Evolutionary conservation across 805 yeast species (phyloP), one percentile per base, ranked within the genome.

Genomic region (Torulaspora maleeae): DNA sequence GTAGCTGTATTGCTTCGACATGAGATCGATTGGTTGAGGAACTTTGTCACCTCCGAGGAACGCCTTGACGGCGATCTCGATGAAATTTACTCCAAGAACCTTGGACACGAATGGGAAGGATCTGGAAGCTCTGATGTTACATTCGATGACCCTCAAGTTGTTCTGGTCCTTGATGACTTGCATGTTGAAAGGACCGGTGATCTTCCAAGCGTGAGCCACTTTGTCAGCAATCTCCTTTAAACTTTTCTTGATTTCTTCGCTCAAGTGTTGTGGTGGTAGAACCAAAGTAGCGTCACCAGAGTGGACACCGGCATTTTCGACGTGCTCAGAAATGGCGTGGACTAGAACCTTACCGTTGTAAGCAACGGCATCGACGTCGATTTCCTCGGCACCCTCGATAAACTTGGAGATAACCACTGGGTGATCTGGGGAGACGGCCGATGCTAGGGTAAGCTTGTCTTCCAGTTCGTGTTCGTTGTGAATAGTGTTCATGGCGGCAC

Each of bases 41-140:
- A 85, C 82, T 45, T 80, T 74, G 46, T 73, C 66, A 61, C 79
- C 78, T 61, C 80, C 82, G 54, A 88, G 72, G 50, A 91, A 77
- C 19, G 97, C 95, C 69, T 80, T 82, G 50, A 90, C 89, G 17
- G 98, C 97, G 59, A 87, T 88, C 45, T 91, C 95, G 65, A 93
- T 93, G 70, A 93, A 90, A 75, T 93, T 91, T 44, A 78, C 77
- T 55, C 99, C 99, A 54, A 93, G 75, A 39, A 93, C 99, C 77
- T 93, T 93, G 39, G 98, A 91, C 30, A 91, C 96, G 67, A 93
- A 93, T 68, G 99, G 99, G 91, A 93, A 93, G 12, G 98, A 91
- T 70, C 99, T 82, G 5, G 98, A 91, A 42, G 99, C 99, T 72
- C 99, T 86, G 59, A 93, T 86, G 71, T 93, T 93, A 80, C 99